Conservation (phyloP, 208 protist genomes). For the Plasmodiophora brassicae region DNA sequence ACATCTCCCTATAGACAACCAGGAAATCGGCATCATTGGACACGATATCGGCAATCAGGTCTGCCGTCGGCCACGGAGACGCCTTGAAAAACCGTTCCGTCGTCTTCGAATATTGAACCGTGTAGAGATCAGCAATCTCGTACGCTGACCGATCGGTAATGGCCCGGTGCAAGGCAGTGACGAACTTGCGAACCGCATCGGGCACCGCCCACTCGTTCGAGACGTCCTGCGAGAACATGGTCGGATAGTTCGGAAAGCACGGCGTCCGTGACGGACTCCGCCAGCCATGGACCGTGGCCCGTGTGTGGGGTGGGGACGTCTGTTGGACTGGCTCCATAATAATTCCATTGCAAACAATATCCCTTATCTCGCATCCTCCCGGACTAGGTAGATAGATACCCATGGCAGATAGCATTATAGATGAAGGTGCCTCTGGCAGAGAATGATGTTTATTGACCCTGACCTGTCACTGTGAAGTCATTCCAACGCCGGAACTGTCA, state of each 20-base stretch:
- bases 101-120: neutral
- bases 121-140: neutral
- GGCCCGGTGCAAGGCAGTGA: neutral
- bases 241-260: too few relatives aligned
- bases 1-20: neutral
- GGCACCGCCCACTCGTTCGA: neutral
- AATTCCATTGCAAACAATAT: too few relatives aligned
- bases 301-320: too few relatives aligned
- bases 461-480: too few relatives aligned
- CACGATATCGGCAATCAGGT: neutral
- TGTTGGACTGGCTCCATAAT: too few relatives aligned
- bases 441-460: too few relatives aligned
- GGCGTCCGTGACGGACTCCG: neutral
- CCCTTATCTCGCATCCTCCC: too few relatives aligned
- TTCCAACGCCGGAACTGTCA: too few relatives aligned
- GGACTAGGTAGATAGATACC: too few relatives aligned
- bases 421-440: too few relatives aligned
- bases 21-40: neutral
- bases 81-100: constrained; percentile 25
- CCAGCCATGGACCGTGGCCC: too few relatives aligned
- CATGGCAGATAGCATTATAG: too few relatives aligned
- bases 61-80: neutral
- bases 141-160: neutral
- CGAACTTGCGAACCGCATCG: neutral
- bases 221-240: neutral